A percentile compares a stretch with the other conserved stretches of the same genome.
Conservation (phyloP, 2,329 filamentous ascomycete genomes). For the Aaosphaeria arxii region DNA sequence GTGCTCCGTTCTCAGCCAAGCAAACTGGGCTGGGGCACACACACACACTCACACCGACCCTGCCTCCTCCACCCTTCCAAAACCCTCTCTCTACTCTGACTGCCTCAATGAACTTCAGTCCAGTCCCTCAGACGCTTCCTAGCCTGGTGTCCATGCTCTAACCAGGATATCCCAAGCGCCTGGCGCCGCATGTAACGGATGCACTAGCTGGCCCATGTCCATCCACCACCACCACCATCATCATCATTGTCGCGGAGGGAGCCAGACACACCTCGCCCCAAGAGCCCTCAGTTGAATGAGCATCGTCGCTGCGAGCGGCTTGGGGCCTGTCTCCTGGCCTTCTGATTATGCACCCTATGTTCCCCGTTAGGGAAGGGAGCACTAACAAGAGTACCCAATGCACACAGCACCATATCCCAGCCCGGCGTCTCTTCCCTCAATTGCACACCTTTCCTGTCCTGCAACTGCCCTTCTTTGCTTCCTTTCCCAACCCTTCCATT, state of each 20-base stretch:
- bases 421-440: conserved; percentile 9
- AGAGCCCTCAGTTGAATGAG: conserved; percentile 30
- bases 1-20: neutral
- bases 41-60: neutral
- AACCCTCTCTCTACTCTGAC: neutral
- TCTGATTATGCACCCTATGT: conserved; percentile 28
- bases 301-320: conserved; percentile 14
- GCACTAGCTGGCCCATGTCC: conserved; percentile 24
- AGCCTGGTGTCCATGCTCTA: conserved; percentile 4
- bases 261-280: neutral
- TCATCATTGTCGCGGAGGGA: conserved; percentile 22
- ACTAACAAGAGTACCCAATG: conserved; percentile 17
- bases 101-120: neutral
- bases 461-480: neutral
- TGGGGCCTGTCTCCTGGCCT: conserved; percentile 12
- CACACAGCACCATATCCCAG: conserved; percentile 5
- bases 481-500: neutral
- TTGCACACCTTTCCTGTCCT: neutral
- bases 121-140: too few species aligned
- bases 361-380: conserved; percentile 27
- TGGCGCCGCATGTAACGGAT: conserved; percentile 33
- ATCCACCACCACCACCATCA: too few species aligned
- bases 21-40: neutral
- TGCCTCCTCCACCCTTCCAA: neutral
- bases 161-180: conserved; percentile 27